These are phyloP conservation scores for Neurospora sp. DNA, from an alignment of 495 filamentous ascomycete genomes.

Conservation along the genomic window DNA sequence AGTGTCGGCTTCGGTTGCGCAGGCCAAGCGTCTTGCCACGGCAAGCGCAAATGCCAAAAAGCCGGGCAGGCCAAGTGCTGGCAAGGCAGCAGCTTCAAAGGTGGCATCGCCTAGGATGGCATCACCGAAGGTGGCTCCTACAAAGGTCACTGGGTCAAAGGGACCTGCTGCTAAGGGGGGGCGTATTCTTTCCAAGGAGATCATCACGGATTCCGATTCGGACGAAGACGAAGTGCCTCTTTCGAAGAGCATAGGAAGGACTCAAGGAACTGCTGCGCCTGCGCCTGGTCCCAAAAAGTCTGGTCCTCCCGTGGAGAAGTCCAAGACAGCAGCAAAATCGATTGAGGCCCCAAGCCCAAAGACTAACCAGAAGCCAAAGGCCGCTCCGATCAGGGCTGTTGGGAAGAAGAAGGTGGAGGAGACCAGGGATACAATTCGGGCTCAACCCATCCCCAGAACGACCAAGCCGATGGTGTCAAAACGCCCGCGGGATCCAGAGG, in stretches of 20 bases:
- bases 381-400: conserved; percentile 2
- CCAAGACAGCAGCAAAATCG: conserved; percentile 17
- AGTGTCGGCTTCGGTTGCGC: conserved; percentile 48
- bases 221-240: conserved; percentile 42
- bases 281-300: conserved; percentile 19
- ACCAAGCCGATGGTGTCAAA: conserved; percentile 15
- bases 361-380: conserved; percentile 11
- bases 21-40: conserved; percentile 46
- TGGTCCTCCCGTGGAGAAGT: conserved; percentile 23
- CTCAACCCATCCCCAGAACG: conserved; percentile 22
- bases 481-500: conserved; percentile 31
- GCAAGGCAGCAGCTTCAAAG: conserved; percentile 5
- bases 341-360: conserved; percentile 19
- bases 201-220: conserved; percentile 67
- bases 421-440: conserved; percentile 22
- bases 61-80: conserved; percentile 6
- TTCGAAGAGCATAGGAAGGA: conserved; percentile 26
- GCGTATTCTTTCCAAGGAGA: conserved; percentile 50
- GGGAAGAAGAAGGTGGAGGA: conserved; percentile 15
- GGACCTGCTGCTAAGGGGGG: conserved; percentile 9
- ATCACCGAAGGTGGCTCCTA: conserved; percentile 23
- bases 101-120: conserved; percentile 12
- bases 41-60: conserved; percentile 21
- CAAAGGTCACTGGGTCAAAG: conserved; percentile 18
- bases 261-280: conserved; percentile 17